These are phyloP conservation scores for Mucuna pruriens DNA, from an alignment of 306 rosid species.

Conservation along the genomic window DNA sequence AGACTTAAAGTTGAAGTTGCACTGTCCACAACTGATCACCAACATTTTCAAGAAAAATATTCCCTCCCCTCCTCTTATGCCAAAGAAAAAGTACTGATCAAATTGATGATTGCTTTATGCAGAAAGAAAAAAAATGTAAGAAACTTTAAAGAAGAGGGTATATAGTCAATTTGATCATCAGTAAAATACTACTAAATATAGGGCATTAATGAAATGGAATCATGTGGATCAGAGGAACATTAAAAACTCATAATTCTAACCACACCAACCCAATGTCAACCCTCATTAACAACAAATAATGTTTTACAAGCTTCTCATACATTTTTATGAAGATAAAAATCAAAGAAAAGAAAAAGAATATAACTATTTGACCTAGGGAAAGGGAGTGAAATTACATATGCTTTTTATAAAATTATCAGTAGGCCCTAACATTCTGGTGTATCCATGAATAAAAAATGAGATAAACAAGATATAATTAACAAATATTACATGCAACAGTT, in stretches of 20 bases:
- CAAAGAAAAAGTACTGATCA: not conserved
- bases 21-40: not conserved
- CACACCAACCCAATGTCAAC: slow-evolving; percentile 42
- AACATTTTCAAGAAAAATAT: not conserved
- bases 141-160: not conserved
- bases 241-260: not conserved
- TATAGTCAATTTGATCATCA: not conserved
- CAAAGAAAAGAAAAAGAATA: slow-evolving; percentile 11
- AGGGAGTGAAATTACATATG: slow-evolving; percentile 8
- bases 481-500: slow-evolving; percentile 37
- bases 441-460: slow-evolving; percentile 7
- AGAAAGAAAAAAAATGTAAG: not conserved
- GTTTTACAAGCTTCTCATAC: not conserved
- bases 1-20: not conserved
- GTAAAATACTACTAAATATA: not conserved
- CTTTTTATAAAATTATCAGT: slow-evolving; percentile 64
- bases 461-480: slow-evolving; percentile 34
- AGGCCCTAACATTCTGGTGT: slow-evolving; percentile 39
- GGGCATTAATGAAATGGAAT: not conserved
- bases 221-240: not conserved
- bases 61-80: too few relatives aligned
- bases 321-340: not conserved
- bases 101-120: not conserved
- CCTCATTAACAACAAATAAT: slow-evolving; percentile 42
- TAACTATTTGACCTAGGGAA: slow-evolving; percentile 34